Evolutionary conservation across 495 filamentous ascomycete species (phyloP).

Genomic region (Penicillium salamii): DNA sequence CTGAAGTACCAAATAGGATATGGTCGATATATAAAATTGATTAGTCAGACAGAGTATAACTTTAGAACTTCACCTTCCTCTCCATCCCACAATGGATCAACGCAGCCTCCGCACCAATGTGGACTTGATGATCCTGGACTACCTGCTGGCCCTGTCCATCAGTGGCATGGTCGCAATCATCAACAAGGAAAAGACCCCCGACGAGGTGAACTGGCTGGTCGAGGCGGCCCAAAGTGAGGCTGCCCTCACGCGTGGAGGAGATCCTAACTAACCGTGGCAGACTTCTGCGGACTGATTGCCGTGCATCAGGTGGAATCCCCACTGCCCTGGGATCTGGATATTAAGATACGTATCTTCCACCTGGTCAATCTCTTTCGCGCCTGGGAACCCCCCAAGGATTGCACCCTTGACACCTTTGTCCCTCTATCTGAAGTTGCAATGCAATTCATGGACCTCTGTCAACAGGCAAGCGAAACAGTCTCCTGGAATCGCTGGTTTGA

Average conservation of each 20-base stretch:
- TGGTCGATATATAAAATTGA: too few relatives aligned
- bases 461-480: conserved; percentile 22
- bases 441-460: conserved; percentile 49
- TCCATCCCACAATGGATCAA: conserved; percentile 2
- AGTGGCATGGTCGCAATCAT: conserved; percentile 23
- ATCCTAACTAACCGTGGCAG: background rate
- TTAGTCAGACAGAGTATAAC: too few relatives aligned
- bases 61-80: too few relatives aligned
- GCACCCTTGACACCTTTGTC: background rate
- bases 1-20: too few relatives aligned
- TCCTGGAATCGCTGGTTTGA: conserved; percentile 38
- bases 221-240: conserved; percentile 21
- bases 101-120: conserved; percentile 37
- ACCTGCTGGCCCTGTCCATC: conserved; percentile 45
- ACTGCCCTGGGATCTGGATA: conserved; percentile 23
- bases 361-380: conserved; percentile 14
- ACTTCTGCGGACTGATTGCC: background rate
- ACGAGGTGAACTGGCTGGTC: conserved; percentile 23
- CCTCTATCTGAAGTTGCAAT: conserved; percentile 42
- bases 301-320: background rate
- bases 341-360: conserved; percentile 27
- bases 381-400: conserved; percentile 1
- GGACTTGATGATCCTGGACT: conserved; percentile 54
- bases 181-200: background rate
- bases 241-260: too few relatives aligned